These are phyloP conservation scores for Aureobasidium musti DNA, from an alignment of 2,329 filamentous ascomycete genomes.

Conservation along the genomic window DNA sequence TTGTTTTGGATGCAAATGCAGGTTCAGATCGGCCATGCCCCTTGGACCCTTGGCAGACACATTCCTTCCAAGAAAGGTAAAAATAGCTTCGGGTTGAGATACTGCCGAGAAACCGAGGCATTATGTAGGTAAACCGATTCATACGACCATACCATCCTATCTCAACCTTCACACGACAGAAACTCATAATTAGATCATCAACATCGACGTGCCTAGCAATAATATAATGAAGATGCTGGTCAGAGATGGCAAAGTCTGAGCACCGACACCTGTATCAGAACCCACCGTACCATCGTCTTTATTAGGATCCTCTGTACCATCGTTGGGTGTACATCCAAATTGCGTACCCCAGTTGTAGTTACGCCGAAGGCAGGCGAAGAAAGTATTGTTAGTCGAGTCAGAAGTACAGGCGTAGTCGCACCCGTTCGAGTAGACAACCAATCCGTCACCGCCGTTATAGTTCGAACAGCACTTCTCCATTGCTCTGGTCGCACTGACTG, in stretches of 20 bases:
- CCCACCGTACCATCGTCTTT: background rate
- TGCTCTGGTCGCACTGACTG: background rate
- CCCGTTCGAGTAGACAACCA: background rate
- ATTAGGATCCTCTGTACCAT: background rate
- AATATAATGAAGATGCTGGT: background rate
- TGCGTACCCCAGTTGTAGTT: background rate
- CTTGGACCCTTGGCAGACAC: background rate
- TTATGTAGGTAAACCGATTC: background rate
- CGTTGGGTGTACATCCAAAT: background rate
- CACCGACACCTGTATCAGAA: background rate
- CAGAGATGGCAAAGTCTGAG: background rate
- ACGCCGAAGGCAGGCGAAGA: background rate
- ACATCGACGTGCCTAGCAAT: background rate
- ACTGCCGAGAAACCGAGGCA: background rate
- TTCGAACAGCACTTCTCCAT: slow-evolving; percentile 1
- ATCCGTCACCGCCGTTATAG: background rate
- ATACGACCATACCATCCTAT: too few relatives aligned
- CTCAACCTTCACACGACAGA: too few relatives aligned
- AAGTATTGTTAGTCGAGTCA: background rate
- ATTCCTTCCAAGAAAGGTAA: background rate
- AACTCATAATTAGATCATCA: background rate
- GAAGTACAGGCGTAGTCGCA: background rate
- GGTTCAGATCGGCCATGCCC: background rate
- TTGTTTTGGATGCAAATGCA: background rate
- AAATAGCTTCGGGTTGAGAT: slow-evolving; percentile 3